These are phyloP conservation scores for Russula vinacea DNA, from an alignment of 768 basidiomycete species.

Conservation along the genomic window DNA sequence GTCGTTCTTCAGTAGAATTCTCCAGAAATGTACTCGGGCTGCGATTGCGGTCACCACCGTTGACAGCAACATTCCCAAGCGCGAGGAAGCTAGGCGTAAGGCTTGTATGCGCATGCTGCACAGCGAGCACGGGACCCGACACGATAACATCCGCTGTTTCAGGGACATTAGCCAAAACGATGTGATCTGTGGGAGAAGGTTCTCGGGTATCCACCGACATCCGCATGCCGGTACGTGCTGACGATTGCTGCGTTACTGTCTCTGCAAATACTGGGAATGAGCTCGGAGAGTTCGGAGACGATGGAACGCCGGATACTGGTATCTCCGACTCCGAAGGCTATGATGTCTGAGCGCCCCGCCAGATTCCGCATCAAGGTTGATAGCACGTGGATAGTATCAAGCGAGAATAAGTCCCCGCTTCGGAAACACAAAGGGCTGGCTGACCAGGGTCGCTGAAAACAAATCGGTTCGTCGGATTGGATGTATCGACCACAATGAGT, in stretches of 20 bases:
- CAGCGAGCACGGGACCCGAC: slow-evolving; percentile 63
- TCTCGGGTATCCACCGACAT: slow-evolving; percentile 76
- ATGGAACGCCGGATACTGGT: slow-evolving; percentile 69
- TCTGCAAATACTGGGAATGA: slow-evolving; percentile 63
- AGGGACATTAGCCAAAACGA: slow-evolving; percentile 64
- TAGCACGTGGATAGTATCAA: not conserved
- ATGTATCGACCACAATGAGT: slow-evolving; percentile 66
- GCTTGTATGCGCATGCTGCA: slow-evolving; percentile 61
- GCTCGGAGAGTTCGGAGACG: slow-evolving; percentile 51
- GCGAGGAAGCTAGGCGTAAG: slow-evolving; percentile 58
- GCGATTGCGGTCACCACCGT: slow-evolving; percentile 69
- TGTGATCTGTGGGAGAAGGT: slow-evolving; percentile 73
- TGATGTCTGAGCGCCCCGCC: slow-evolving; percentile 48
- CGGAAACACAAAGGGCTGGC: slow-evolving; percentile 22
- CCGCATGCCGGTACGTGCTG: slow-evolving; percentile 72
- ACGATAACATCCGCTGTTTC: slow-evolving; percentile 73
- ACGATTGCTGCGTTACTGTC: slow-evolving; percentile 72
- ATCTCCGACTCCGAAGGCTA: slow-evolving; percentile 82
- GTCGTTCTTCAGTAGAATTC: slow-evolving; percentile 69
- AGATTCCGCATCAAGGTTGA: not conserved
- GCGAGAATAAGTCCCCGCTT: not conserved
- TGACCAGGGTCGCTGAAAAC: slow-evolving; percentile 75
- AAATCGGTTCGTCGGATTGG: slow-evolving; percentile 54
- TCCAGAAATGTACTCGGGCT: slow-evolving; percentile 74
- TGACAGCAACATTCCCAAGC: slow-evolving; percentile 65